Conservation (phyloP, 345 rosid genomes). For the Populus nigra region DNA sequence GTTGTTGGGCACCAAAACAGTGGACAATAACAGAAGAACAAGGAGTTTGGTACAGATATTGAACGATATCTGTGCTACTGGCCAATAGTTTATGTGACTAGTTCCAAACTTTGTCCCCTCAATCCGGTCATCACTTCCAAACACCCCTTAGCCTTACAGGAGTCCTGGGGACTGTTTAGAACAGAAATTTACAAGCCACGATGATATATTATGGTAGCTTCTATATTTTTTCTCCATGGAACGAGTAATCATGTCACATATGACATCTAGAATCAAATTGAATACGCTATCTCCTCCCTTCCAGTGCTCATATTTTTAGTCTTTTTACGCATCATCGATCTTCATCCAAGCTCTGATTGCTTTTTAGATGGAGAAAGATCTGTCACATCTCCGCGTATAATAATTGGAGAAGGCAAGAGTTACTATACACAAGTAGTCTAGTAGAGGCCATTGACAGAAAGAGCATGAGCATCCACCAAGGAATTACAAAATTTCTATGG, state of each 20-base stretch:
- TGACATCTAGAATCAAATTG: neutral
- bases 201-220: too few species aligned
- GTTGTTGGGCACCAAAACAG: too few species aligned
- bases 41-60: too few species aligned
- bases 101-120: too few species aligned
- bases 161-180: neutral
- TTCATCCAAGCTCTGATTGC: neutral
- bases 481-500: neutral
- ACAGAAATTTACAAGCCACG: neutral
- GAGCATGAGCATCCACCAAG: neutral
- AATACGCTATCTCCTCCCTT: neutral
- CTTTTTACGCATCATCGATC: neutral
- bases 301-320: neutral
- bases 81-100: too few species aligned
- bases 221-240: too few species aligned
- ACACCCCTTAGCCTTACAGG: too few species aligned
- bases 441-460: neutral
- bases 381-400: neutral
- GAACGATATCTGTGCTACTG: too few species aligned
- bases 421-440: neutral
- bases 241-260: neutral
- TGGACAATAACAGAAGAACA: too few species aligned
- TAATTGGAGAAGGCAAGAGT: neutral
- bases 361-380: neutral
- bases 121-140: too few species aligned